Base-by-base conservation (phyloP, 1,139 yeast species). In the Yamadazyma membranifaciens region DNA sequence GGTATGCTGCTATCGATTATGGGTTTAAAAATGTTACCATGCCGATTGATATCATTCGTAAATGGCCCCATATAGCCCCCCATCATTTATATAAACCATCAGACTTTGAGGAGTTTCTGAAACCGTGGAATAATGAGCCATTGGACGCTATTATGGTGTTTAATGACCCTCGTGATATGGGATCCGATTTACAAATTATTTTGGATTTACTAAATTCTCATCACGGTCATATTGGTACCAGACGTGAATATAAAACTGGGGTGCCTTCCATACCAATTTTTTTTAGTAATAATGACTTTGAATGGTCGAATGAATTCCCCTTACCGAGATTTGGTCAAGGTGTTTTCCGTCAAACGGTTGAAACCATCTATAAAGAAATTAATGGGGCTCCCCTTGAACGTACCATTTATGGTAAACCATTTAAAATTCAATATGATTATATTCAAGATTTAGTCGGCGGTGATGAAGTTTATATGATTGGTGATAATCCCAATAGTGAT, bases 401-500 rank as follows among this genome's bases (percentile, higher is more conserved):
- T 44, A 73, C 81, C 3, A 76, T 86, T 5, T 69, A 88, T 53
- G 98, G 98, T 15, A 92, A 92, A 59, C 98, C 98, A 2, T 83
- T 80, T 46, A 72, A 71, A 42, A 66, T 85, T 22, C 91, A 95
- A 39, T 91, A 89, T 58, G 89, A 87, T 53, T 92, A 77, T 61
- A 75, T 76, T 36, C 80, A 80, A 51, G 81, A 41, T 9, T 40
- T 49, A n/a, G 55, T 72, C 6, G 33, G 17, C 12, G 80, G 80
- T 48, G 61, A 67, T 22, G 65, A 73, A 29, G 84, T 92, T 2
- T 91, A 74, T 64, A 92, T 92, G 98, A 87, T 92, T 25, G 98
- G 98, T 20, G 98, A 92, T 62, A 92, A 92, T 60, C 98, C 97
- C 2, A 92, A 83, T 22, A 81, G 91, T 39, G 98, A 92, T 57